These are phyloP conservation scores for Conticribra guillardii DNA, from an alignment of 108 stramenopile genomes.

Conservation along the genomic window DNA sequence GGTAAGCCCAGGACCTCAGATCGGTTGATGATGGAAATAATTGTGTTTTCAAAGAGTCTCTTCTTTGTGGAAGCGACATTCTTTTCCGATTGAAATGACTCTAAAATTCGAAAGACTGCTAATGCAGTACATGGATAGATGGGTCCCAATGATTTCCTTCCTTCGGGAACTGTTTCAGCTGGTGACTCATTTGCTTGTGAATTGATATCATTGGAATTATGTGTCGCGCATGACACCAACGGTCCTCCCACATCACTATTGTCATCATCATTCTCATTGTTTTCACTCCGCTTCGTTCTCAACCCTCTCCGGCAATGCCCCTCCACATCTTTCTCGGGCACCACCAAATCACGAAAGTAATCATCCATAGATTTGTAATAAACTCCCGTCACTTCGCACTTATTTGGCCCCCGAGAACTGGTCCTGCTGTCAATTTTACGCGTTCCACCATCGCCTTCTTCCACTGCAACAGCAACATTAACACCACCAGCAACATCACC, in stretches of 20 bases:
- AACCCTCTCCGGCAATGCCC: conserved; percentile 64
- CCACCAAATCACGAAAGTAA: conserved; percentile 87
- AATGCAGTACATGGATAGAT: conserved; percentile 93
- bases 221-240: conserved; percentile 1
- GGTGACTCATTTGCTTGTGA: too few species aligned
- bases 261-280: conserved; percentile 12
- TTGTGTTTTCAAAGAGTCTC: conserved; percentile 59
- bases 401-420: conserved; percentile 52
- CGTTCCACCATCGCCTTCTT: neutral
- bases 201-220: too few species aligned
- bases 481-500: conserved; percentile 5
- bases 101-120: conserved; percentile 84
- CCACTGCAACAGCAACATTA: too few species aligned
- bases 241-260: conserved; percentile 6
- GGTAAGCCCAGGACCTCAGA: conserved; percentile 94
- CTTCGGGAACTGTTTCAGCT: neutral
- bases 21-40: conserved; percentile 90
- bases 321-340: conserved; percentile 89
- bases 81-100: conserved; percentile 40
- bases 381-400: conserved; percentile 61
- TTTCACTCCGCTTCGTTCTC: conserved; percentile 4
- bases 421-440: neutral
- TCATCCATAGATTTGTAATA: conserved; percentile 89
- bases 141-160: conserved; percentile 16
- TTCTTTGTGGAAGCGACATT: conserved; percentile 1